Evolutionary conservation across 148 eudicot species (phyloP), one percentile per base, ranked within the genome.

Genomic region (Tetragonia tetragonoides): DNA sequence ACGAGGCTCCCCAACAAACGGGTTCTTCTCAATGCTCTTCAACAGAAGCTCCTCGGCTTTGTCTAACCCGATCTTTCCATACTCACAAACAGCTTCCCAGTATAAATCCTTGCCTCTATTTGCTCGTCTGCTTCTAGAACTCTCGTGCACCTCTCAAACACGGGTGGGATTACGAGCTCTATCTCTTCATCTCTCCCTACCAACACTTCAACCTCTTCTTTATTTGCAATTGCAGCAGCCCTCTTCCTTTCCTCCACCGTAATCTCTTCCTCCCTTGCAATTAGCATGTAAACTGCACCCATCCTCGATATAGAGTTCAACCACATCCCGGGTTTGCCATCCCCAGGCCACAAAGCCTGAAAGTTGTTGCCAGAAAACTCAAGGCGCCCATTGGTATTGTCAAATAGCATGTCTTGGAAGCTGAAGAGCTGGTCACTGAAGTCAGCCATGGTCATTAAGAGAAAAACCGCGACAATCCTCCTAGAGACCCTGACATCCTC

Each of bases 271-370:
- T 95, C 99, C 60, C 97, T 83, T 11, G 83, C 87, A 2, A 95
- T 79, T 53, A 95, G 59, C 20, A 66, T 80, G 49, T 93, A 95
- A 24, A 95, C 78, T 0, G 94, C 97, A 0, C 86, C 99, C 99
- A 95, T 93, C 74, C 93, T 87, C 0, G 97, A 95, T 10, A 85
- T 49, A 0, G 94, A 95, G 78, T 79, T 90, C 84, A 93, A 70
- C 99, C 99, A 95, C 10, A 95, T 80, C 71, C 99, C 99, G 0
- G 97, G 97, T 83, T 93, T 95, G 12, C 99, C 99, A 54, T 93
- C 90, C 10, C 97, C 99, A 0, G 99, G 99, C 99, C 99, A 95
- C 6, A 95, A 40, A 6, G 85, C 82, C 20, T 61, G 61, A 10
- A 62, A 72, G 41, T 84, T 83, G 59, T 87, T 93, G 16, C 99